These are phyloP conservation scores for Theobroma grandiflorum DNA, from an alignment of 441 rosid species.

Conservation along the genomic window DNA sequence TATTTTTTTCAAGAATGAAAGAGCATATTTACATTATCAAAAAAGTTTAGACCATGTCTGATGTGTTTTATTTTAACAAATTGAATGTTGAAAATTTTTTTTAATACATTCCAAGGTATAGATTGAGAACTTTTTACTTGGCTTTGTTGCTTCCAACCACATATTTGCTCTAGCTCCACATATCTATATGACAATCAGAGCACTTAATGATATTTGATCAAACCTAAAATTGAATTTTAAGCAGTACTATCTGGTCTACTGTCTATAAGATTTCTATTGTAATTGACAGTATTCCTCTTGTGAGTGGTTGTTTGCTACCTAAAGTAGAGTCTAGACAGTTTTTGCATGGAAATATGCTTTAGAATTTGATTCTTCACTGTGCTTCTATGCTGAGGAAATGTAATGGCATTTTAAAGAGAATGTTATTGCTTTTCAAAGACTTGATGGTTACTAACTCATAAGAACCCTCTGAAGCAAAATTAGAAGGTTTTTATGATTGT, in stretches of 20 bases:
- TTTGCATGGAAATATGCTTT: neutral
- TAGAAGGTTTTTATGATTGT: neutral
- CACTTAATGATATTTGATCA: conserved; percentile 9
- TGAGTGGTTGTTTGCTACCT: neutral
- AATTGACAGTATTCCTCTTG: neutral
- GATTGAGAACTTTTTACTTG: neutral
- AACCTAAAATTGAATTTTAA: neutral
- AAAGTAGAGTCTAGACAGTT: neutral
- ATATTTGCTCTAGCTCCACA: neutral
- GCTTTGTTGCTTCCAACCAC: neutral
- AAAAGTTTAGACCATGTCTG: neutral
- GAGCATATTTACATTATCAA: conserved; percentile 1
- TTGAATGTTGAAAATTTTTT: neutral
- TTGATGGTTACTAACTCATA: conserved; percentile 8
- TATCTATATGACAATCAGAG: conserved; percentile 5
- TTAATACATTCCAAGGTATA: neutral
- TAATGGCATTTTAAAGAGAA: neutral
- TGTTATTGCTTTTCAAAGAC: neutral
- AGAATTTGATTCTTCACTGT: neutral
- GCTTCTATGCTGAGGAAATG: neutral
- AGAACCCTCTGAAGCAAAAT: neutral
- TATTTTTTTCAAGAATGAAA: neutral
- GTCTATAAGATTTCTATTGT: neutral
- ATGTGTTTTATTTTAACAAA: neutral
- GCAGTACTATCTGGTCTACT: neutral